Conservation (phyloP, 306 rosid genomes). For the Begonia loranthoides region DNA sequence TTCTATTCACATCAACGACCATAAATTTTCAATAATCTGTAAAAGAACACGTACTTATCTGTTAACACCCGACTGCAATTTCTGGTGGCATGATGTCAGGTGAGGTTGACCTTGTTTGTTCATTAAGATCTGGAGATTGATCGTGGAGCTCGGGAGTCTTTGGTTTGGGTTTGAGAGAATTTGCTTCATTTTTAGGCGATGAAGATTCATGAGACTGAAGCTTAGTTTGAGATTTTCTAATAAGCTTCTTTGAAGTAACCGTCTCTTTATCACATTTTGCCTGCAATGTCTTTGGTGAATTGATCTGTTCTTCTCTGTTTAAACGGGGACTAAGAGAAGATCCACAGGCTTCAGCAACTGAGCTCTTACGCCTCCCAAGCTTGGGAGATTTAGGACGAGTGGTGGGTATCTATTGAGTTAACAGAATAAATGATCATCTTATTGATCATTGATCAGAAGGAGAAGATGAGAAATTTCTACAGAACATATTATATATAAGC, state of each 20-base stretch:
- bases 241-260: constrained; percentile 36
- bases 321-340: constrained; percentile 32
- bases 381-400: constrained; percentile 90
- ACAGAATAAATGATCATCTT: neutral
- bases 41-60: neutral
- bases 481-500: neutral
- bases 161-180: constrained; percentile 13
- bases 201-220: constrained; percentile 31
- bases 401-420: constrained; percentile 50
- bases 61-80: constrained; percentile 47
- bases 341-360: constrained; percentile 32
- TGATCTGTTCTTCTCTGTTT: constrained; percentile 35
- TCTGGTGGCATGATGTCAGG: constrained; percentile 47
- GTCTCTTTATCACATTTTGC: constrained; percentile 24
- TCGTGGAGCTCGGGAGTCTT: constrained; percentile 26
- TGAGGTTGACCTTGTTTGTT: constrained; percentile 15
- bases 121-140: constrained; percentile 16
- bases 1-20: constrained; percentile 13
- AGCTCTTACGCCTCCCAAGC: constrained; percentile 66
- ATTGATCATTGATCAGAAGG: constrained; percentile 1
- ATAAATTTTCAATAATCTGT: constrained; percentile 2
- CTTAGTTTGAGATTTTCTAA: constrained; percentile 34
- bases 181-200: constrained; percentile 22
- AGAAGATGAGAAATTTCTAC: constrained; percentile 1
- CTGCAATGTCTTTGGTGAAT: constrained; percentile 22